These are phyloP conservation scores for Taiwanofungus camphoratus DNA, from an alignment of 1,284 basidiomycete species.

Conservation along the genomic window DNA sequence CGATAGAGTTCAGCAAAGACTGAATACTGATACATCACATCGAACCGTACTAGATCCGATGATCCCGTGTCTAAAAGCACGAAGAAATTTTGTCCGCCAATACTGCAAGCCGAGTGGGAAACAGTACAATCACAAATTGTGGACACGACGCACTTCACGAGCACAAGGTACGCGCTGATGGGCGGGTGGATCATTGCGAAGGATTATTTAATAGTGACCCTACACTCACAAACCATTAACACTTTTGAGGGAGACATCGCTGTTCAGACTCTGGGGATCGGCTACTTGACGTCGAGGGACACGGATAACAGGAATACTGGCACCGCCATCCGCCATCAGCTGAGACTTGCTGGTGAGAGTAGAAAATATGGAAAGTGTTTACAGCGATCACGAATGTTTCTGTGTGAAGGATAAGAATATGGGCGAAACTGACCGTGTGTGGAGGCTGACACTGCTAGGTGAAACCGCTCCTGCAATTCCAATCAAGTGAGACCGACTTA, in stretches of 20 bases:
- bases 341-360: too few species aligned
- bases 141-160: constrained; percentile 28
- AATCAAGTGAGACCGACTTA: too few species aligned
- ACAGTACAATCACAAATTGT: constrained; percentile 3
- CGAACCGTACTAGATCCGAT: constrained; percentile 39
- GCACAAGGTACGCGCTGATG: constrained; percentile 37
- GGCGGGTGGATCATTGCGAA: not conserved
- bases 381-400: not conserved
- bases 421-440: too few species aligned
- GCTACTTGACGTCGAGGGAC: constrained; percentile 16
- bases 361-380: not conserved
- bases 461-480: too few species aligned
- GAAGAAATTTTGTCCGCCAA: constrained; percentile 43
- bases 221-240: constrained; percentile 32
- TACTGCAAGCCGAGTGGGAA: constrained; percentile 21
- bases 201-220: not conserved
- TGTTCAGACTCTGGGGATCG: constrained; percentile 20
- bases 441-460: too few species aligned
- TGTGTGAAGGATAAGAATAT: not conserved
- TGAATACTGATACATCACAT: constrained; percentile 1
- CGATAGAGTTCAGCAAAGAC: constrained; percentile 10
- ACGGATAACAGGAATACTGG: constrained; percentile 27
- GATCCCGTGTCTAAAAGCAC: constrained; percentile 55
- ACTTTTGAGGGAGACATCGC: constrained; percentile 27
- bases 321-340: constrained; percentile 9